phyloP scores from a whole-genome alignment of 2,329 filamentous ascomycete species.

The Tetracladium maxilliforme region DNA sequence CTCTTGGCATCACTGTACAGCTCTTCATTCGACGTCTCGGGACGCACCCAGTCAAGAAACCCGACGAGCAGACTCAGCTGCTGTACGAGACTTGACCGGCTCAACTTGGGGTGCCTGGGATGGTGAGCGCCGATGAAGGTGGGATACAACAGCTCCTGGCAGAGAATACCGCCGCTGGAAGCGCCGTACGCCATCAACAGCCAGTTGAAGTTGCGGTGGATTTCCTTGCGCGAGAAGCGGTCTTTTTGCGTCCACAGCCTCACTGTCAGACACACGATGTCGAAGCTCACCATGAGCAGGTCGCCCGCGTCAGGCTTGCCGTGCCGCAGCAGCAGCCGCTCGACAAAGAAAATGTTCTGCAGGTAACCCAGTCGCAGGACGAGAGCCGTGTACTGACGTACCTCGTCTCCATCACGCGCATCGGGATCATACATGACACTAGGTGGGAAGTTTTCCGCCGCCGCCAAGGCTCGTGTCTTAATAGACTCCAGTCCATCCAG shows the following conservation, averaged over 20 bases:
- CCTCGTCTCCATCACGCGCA: too few species aligned
- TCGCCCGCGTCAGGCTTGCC: constrained; percentile 5
- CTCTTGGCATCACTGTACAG: constrained; percentile 29
- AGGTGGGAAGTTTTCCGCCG: too few species aligned
- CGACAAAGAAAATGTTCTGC: constrained; percentile 6
- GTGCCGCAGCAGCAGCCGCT: constrained; percentile 5
- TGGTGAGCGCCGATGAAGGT: too few species aligned
- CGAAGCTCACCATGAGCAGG: constrained; percentile 6
- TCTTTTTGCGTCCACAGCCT: constrained; percentile 8
- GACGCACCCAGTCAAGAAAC: constrained; percentile 34
- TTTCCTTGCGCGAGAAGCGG: constrained; percentile 1
- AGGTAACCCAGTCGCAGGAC: constrained; percentile 5
- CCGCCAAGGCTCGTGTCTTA: too few species aligned
- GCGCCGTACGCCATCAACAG: constrained; percentile 31
- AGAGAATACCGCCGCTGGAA: constrained; percentile 31
- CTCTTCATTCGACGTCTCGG: constrained; percentile 30
- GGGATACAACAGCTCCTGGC: constrained; percentile 26
- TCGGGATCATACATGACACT: too few species aligned
- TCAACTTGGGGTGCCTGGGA: constrained; percentile 25
- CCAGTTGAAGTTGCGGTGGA: constrained; percentile 6
- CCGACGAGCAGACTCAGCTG: constrained; percentile 34
- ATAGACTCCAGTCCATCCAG: too few species aligned
- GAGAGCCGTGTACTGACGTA: too few species aligned
- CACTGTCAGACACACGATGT: constrained; percentile 6
- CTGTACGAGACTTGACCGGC: constrained; percentile 31